phyloP scores from a whole-genome alignment of 257 asterid species.

The Lycium barbarum region DNA sequence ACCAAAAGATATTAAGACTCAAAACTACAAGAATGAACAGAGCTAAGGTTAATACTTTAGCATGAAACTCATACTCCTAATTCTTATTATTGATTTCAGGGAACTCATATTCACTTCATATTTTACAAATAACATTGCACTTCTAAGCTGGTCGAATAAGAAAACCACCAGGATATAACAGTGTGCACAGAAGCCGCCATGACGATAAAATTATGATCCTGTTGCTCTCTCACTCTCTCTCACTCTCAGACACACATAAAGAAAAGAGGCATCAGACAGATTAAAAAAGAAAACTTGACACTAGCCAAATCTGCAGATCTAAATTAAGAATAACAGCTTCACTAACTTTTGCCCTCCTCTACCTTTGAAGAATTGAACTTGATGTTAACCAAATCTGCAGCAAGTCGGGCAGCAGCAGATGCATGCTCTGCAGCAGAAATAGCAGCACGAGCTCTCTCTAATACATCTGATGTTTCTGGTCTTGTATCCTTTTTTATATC shows the following conservation, averaged over 20 bases:
- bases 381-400: slow-evolving; percentile 70
- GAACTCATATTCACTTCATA: neutral
- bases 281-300: neutral
- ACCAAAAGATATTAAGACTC: neutral
- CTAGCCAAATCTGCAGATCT: neutral
- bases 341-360: slow-evolving; percentile 41
- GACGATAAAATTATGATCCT: slow-evolving; percentile 11
- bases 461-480: slow-evolving; percentile 53
- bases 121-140: neutral
- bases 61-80: neutral
- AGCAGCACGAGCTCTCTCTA: slow-evolving; percentile 79
- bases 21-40: neutral
- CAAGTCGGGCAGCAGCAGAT: slow-evolving; percentile 91
- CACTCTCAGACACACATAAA: neutral
- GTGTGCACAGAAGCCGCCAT: neutral
- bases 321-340: neutral
- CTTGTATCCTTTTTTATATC: slow-evolving; percentile 41
- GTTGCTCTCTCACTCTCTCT: neutral
- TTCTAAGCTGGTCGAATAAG: slow-evolving; percentile 6
- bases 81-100: neutral
- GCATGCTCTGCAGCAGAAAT: slow-evolving; percentile 95
- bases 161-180: neutral
- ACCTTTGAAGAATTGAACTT: slow-evolving; percentile 44
- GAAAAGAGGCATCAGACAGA: slow-evolving; percentile 7
- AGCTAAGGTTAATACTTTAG: neutral